Evolutionary conservation across 2,329 filamentous ascomycete species (phyloP).

Genomic region (Corinectria fuckeliana): DNA sequence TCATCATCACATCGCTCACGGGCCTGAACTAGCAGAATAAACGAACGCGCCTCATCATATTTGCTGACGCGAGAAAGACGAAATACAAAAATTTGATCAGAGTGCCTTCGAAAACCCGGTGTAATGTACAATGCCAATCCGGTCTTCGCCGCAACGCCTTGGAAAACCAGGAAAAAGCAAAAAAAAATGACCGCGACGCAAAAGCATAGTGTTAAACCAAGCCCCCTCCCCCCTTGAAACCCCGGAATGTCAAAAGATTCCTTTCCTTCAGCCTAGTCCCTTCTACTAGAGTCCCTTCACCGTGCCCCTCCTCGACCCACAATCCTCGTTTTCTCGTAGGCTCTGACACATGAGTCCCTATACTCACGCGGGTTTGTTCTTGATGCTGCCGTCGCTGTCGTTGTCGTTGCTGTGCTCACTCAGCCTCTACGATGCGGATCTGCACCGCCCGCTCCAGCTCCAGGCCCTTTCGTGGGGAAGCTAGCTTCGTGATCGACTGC

Average conservation of each 20-base stretch:
- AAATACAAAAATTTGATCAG: constrained; percentile 1
- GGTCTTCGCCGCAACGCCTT: constrained; percentile 17
- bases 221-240: not conserved
- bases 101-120: constrained; percentile 2
- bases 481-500: constrained; percentile 14
- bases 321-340: not conserved
- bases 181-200: not conserved
- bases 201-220: constrained; percentile 7
- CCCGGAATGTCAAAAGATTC: not conserved
- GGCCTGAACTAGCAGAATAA: not conserved
- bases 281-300: not conserved
- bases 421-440: constrained; percentile 31
- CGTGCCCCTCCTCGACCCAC: not conserved
- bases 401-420: constrained; percentile 1
- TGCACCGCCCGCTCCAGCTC: constrained; percentile 28
- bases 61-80: constrained; percentile 13
- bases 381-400: no score
- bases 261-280: not conserved
- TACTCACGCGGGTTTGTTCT: no score
- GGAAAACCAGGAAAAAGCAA: constrained; percentile 6
- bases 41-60: constrained; percentile 13
- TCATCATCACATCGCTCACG: not conserved
- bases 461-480: constrained; percentile 30
- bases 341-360: not conserved
- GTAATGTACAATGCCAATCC: constrained; percentile 22